Evolutionary conservation across 1,284 basidiomycete species (phyloP), one percentile per base, ranked within the genome.

Genomic region (Boletus sp.): DNA sequence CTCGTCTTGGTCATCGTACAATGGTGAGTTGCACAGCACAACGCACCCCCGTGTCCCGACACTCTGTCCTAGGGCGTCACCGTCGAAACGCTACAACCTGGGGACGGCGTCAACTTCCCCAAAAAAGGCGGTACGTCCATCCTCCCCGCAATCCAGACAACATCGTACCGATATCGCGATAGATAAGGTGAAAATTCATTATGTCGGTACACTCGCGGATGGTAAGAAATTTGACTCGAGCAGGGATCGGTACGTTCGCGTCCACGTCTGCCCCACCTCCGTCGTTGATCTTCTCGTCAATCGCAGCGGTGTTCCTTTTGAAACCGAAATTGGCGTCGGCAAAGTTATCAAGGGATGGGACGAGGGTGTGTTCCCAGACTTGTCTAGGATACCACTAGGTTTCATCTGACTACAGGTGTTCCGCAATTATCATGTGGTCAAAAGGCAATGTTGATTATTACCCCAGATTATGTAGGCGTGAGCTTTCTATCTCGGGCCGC

Each of bases 341-440:
- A 82, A 82, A 66, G 90, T 93, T 47, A 93, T 93, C 71, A 84
- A 77, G 66, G 91, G 91, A 35, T 94, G 91, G 91, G 91, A 94
- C 64, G 90, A 93, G 70, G 90, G 91, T 88, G 61, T 64, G 75
- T 71, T 23, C 13, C 36, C 27, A n/a, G 32, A 16, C 46, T 44
- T 29, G 29, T 12, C 14, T 10, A 25, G 6, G 8, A 22, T 38
- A 47, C 51, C 39, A 22, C 52, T 29, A 54, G 29, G 10, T 14
- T 32, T 51, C 32, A 50, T 45, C 33, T 25, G n/a, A 36, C 10
- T 13, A 61, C 58, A 89, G 86, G 82, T 49, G 85, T 92, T 26
- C 79, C 76, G 14, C 76, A 88, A 71, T 69, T 92, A 56, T 91
- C 89, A 20, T 38, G 91, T 33, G 88, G 88, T 53, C 67, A 88